These are phyloP conservation scores for Scedosporium aurantiacum DNA, from an alignment of 2,329 filamentous ascomycete species.

Conservation along the genomic window DNA sequence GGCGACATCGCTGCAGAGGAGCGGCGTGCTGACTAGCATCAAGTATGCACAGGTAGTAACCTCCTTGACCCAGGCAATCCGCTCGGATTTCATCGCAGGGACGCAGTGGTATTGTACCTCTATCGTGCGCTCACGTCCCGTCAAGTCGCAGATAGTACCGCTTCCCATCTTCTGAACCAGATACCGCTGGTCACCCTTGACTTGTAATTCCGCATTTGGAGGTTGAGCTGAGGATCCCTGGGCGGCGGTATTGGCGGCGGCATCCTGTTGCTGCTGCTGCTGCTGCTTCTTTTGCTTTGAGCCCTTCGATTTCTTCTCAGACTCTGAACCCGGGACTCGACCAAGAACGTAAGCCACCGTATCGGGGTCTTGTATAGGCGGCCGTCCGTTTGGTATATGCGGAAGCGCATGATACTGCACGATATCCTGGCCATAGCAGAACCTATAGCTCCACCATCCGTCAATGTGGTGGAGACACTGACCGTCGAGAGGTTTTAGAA, in stretches of 20 bases:
- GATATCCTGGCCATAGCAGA: slow-evolving; percentile 80
- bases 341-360: slow-evolving; percentile 72
- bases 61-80: slow-evolving; percentile 89
- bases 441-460: slow-evolving; percentile 94
- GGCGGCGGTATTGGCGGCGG: not conserved
- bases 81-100: slow-evolving; percentile 58
- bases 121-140: slow-evolving; percentile 67
- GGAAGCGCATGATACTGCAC: slow-evolving; percentile 83
- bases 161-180: slow-evolving; percentile 71
- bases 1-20: slow-evolving; percentile 76
- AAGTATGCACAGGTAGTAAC: slow-evolving; percentile 83
- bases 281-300: slow-evolving; percentile 11
- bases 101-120: slow-evolving; percentile 77
- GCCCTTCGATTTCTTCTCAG: not conserved
- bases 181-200: slow-evolving; percentile 75
- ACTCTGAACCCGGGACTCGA: slow-evolving; percentile 27
- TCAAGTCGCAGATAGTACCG: slow-evolving; percentile 79
- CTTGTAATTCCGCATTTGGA: slow-evolving; percentile 57
- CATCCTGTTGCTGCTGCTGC: slow-evolving; percentile 1
- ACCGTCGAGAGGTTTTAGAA: slow-evolving; percentile 66
- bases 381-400: slow-evolving; percentile 52
- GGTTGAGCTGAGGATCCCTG: not conserved
- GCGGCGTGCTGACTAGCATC: slow-evolving; percentile 84
- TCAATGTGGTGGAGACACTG: slow-evolving; percentile 71
- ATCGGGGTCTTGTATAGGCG: slow-evolving; percentile 65